These are phyloP conservation scores for Candida montana DNA, from an alignment of 805 yeast genomes.

Conservation along the genomic window DNA sequence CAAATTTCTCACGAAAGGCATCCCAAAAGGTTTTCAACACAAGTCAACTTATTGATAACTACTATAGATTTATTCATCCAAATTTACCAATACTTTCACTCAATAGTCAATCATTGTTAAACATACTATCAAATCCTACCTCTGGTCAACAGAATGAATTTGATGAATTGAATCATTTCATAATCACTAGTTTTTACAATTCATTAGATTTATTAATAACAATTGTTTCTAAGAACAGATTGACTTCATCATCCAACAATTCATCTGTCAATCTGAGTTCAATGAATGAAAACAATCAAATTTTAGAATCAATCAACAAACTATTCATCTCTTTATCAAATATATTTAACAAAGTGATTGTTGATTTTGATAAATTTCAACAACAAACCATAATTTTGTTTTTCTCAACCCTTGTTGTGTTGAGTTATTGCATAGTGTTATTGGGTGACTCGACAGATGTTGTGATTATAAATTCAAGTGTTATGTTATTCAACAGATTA, in stretches of 20 bases:
- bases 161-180: constrained; percentile 15
- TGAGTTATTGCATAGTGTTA: constrained; percentile 53
- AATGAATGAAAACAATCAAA: neutral
- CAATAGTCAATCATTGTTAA: constrained; percentile 22
- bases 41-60: constrained; percentile 37
- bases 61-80: constrained; percentile 41
- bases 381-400: constrained; percentile 13
- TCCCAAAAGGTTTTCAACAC: constrained; percentile 8
- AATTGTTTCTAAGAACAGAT: constrained; percentile 8
- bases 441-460: constrained; percentile 58
- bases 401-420: constrained; percentile 30
- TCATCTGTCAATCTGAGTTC: neutral
- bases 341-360: constrained; percentile 10
- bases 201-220: constrained; percentile 19
- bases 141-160: constrained; percentile 15
- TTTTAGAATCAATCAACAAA: constrained; percentile 11
- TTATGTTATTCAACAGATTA: constrained; percentile 54
- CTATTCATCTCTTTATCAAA: constrained; percentile 14
- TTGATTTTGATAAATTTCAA: constrained; percentile 9
- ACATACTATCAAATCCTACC: constrained; percentile 16
- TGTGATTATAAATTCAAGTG: constrained; percentile 44
- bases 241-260: constrained; percentile 2
- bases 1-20: neutral
- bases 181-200: constrained; percentile 15
- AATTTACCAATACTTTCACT: constrained; percentile 34